Base-by-base conservation (phyloP, 2,329 filamentous ascomycete species). In the Pseudodiploospora longispora region DNA sequence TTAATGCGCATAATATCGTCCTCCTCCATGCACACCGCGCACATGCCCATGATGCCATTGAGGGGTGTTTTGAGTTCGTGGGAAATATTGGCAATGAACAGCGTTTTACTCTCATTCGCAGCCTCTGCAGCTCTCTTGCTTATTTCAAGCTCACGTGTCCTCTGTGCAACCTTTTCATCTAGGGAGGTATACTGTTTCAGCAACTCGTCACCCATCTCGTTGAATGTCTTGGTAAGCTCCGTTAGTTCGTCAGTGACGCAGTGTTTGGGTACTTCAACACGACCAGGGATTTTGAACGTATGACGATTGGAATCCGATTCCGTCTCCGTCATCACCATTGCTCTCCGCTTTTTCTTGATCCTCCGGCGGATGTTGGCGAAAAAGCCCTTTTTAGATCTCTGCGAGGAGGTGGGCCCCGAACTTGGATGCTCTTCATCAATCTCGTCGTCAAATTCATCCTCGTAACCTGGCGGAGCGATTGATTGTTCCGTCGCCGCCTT, bases 1-100 rank as follows among this genome's bases (percentile, higher is more conserved):
- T 90, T 89, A 51, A 95, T 81, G 52, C 83, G 80, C 30, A 74
- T 63, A 10, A 89, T 68, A 55, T 95, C 87, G 40, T 90, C 83
- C 60, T 95, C 89, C 51, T 89, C 85, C 87, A 95, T 93, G 63
- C 87, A 93, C 1, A 95, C 85, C 0, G 88, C 85, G 53, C 85
- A 90, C 84, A 96, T 93, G 47, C 93, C 93, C 56, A 98, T 73
- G 40, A 97, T 96, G 9, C 91, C 93, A 58, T 97, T 97, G 46
- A 97, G 74, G 0, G 93, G 93, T 1, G 93, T 98, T 60, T 95
- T 94, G 32, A 98, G 73, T 62, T 97, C 79, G 54, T 83, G 80
- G 1, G 80, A 84, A 41, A 97, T 95, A 56, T 97, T 97, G 12
- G 93, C 93, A 50, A 98, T 94, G 67, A 97, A 97, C 6, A 97